These are phyloP conservation scores for Phascolomyces articulosus DNA, from an alignment of 371 early-diverging fungal genomes.

Conservation along the genomic window DNA sequence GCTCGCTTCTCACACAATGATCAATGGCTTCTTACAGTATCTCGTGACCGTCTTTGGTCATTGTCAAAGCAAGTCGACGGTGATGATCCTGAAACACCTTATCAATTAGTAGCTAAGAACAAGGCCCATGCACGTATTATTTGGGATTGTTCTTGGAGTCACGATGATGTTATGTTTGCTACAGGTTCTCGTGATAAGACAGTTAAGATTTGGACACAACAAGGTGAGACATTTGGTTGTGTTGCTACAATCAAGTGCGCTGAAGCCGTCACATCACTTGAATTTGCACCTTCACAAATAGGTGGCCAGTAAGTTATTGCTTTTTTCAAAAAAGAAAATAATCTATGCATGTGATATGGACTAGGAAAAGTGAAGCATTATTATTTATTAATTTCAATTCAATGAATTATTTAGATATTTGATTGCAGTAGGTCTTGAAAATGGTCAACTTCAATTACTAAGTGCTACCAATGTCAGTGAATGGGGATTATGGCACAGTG, in stretches of 20 bases:
- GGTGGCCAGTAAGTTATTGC: slow-evolving; percentile 35
- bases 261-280: slow-evolving; percentile 82
- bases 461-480: slow-evolving; percentile 26
- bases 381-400: too few species aligned
- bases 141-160: slow-evolving; percentile 89
- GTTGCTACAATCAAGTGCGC: slow-evolving; percentile 68
- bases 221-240: slow-evolving; percentile 31
- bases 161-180: slow-evolving; percentile 79
- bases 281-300: slow-evolving; percentile 62
- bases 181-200: slow-evolving; percentile 95
- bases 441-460: slow-evolving; percentile 70
- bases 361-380: too few species aligned
- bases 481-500: slow-evolving; percentile 46
- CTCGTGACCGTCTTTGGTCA: slow-evolving; percentile 91
- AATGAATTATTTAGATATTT: too few species aligned
- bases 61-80: slow-evolving; percentile 65
- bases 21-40: slow-evolving; percentile 75
- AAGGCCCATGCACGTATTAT: slow-evolving; percentile 95
- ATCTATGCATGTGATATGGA: too few species aligned
- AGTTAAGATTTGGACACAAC: slow-evolving; percentile 77
- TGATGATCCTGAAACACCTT: slow-evolving; percentile 43
- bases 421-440: slow-evolving; percentile 85
- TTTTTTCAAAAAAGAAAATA: too few species aligned
- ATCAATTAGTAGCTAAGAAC: slow-evolving; percentile 58
- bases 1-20: slow-evolving; percentile 80